These are phyloP conservation scores for Candida stauntonica DNA, from an alignment of 805 yeast genomes.

Conservation along the genomic window DNA sequence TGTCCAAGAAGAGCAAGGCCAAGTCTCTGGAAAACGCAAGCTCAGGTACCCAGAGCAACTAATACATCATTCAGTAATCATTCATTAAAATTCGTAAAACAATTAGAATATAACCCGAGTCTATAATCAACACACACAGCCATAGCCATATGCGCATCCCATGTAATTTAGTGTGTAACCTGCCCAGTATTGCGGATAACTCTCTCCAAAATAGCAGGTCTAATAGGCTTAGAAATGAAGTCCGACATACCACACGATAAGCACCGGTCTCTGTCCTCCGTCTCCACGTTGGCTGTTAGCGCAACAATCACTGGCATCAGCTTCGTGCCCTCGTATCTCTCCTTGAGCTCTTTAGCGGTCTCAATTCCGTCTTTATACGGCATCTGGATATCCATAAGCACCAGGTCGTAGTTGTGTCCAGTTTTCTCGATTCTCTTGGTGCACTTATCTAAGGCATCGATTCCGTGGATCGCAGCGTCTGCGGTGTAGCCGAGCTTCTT, in stretches of 20 bases:
- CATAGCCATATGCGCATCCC: no score
- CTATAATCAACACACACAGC: no score
- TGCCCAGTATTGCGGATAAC: constrained; percentile 5
- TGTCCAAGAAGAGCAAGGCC: not conserved
- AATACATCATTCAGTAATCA: no score
- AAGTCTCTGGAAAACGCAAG: not conserved
- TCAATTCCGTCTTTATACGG: constrained; percentile 94
- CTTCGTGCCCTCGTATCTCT: constrained; percentile 42
- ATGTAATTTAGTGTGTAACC: no score
- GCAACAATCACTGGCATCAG: constrained; percentile 93
- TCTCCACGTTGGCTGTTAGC: constrained; percentile 73
- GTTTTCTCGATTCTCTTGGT: constrained; percentile 48
- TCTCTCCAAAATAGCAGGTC: constrained; percentile 39
- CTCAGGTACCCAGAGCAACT: no score
- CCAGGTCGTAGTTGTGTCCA: constrained; percentile 71
- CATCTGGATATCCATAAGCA: constrained; percentile 92
- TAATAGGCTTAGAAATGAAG: constrained; percentile 48
- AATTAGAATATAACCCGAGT: no score
- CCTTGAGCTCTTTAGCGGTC: constrained; percentile 75
- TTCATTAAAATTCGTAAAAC: not conserved
- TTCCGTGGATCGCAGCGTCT: constrained; percentile 77
- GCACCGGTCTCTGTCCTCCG: constrained; percentile 46
- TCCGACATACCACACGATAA: constrained; percentile 48
- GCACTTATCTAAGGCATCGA: constrained; percentile 92
- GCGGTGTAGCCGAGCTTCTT: constrained; percentile 54